Evolutionary conservation across 2,329 filamentous ascomycete species (phyloP).

Genomic region (Cordyceps militaris): DNA sequence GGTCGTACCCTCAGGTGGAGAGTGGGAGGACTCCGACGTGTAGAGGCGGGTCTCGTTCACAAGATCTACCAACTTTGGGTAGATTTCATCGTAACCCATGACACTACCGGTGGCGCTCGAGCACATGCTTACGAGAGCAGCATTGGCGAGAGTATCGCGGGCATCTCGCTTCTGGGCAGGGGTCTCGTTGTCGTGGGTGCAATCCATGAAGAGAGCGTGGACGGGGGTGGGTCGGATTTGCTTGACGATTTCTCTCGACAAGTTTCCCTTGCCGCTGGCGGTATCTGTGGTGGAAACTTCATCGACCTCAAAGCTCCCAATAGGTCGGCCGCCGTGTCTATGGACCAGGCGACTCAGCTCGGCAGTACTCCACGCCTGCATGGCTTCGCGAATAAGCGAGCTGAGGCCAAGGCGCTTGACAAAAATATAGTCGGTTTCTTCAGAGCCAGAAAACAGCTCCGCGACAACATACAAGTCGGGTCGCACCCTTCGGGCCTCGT

Average conservation of each 20-base stretch:
- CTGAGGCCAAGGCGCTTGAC: conserved; percentile 88
- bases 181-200: conserved; percentile 96
- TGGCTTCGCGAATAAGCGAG: conserved; percentile 89
- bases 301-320: conserved; percentile 95
- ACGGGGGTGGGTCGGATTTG: conserved; percentile 82
- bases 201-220: conserved; percentile 97
- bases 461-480: conserved; percentile 88
- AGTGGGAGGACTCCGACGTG: conserved; percentile 64
- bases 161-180: conserved; percentile 93
- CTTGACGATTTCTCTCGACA: conserved; percentile 60
- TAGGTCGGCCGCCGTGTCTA: conserved; percentile 84
- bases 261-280: conserved; percentile 25
- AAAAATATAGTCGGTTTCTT: conserved; percentile 94
- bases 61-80: conserved; percentile 85
- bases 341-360: conserved; percentile 92
- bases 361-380: conserved; percentile 95
- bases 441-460: conserved; percentile 90
- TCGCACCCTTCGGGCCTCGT: conserved; percentile 81
- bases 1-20: conserved; percentile 51
- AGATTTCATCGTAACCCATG: conserved; percentile 97
- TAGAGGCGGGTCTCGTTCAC: conserved; percentile 85
- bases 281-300: conserved; percentile 59
- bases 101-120: conserved; percentile 90
- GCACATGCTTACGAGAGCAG: conserved; percentile 93
- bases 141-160: conserved; percentile 87